These are phyloP conservation scores for Eremochloa ophiuroides DNA, from an alignment of 176 grass and related monocot species.

Conservation along the genomic window DNA sequence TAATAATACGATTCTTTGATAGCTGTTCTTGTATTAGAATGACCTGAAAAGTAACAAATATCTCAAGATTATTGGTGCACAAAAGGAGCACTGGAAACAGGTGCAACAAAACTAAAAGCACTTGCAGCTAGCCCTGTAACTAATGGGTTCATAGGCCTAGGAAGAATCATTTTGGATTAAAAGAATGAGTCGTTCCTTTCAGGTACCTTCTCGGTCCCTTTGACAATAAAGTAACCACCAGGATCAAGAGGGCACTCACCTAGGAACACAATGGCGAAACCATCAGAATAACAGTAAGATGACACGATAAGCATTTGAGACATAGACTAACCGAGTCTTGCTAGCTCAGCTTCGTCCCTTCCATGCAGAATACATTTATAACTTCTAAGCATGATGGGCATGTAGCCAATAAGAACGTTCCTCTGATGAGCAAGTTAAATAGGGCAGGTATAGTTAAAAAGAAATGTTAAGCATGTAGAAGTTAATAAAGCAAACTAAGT, in stretches of 20 bases:
- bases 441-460: no score
- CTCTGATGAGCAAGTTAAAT: no score
- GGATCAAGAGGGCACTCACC: constrained; percentile 96
- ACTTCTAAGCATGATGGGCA: constrained; percentile 95
- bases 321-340: no score
- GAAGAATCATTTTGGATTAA: no score
- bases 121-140: no score
- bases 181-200: no score
- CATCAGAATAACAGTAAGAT: constrained; percentile 15
- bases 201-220: constrained; percentile 99
- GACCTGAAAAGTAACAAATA: constrained; percentile 59
- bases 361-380: constrained; percentile 55
- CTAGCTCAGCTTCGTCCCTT: constrained; percentile 78
- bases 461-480: no score
- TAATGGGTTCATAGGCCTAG: no score
- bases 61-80: constrained; percentile 2
- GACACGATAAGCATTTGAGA: no score
- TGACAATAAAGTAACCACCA: constrained; percentile 91
- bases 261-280: constrained; percentile 29
- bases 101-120: no score
- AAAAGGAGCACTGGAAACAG: no score
- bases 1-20: constrained; percentile 96
- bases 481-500: no score
- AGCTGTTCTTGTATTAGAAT: constrained; percentile 98
- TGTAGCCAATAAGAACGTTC: constrained; percentile 53